Conservation (phyloP, 2,329 filamentous ascomycete genomes). For the Seiridium unicorne region DNA sequence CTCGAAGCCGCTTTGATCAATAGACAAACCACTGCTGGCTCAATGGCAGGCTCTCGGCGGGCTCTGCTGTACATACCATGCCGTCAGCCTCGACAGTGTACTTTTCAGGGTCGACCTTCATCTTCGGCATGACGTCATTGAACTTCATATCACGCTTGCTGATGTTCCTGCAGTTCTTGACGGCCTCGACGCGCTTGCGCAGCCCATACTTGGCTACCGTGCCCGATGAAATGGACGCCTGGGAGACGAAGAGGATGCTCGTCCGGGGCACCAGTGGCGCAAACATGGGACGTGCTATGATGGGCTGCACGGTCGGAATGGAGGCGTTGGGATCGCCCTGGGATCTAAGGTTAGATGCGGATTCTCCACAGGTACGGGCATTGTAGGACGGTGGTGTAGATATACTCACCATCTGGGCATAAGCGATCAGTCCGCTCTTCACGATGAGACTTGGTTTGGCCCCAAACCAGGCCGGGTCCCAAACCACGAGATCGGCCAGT, state of each 20-base stretch:
- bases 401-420: conserved; percentile 72
- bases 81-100: conserved; percentile 89
- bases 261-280: conserved; percentile 69
- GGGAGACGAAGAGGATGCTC: conserved; percentile 81
- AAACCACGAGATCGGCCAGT: conserved; percentile 83
- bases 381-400: background rate
- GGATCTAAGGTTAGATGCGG: background rate
- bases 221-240: conserved; percentile 66
- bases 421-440: conserved; percentile 85
- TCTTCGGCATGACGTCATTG: conserved; percentile 79
- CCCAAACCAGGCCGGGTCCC: conserved; percentile 83
- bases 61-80: conserved; percentile 68
- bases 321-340: conserved; percentile 78
- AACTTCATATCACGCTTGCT: conserved; percentile 88
- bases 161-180: conserved; percentile 71
- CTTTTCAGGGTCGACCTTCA: conserved; percentile 88
- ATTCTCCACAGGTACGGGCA: no score
- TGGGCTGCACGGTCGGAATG: conserved; percentile 84
- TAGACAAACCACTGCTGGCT: conserved; percentile 78
- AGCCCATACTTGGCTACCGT: conserved; percentile 70
- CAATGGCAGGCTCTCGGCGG: conserved; percentile 68
- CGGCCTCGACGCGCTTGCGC: conserved; percentile 76
- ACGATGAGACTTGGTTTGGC: conserved; percentile 79
- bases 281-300: conserved; percentile 85
- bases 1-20: conserved; percentile 32